Conservation (phyloP, 495 filamentous ascomycete species). For the Sabuloglossum arenarium region DNA sequence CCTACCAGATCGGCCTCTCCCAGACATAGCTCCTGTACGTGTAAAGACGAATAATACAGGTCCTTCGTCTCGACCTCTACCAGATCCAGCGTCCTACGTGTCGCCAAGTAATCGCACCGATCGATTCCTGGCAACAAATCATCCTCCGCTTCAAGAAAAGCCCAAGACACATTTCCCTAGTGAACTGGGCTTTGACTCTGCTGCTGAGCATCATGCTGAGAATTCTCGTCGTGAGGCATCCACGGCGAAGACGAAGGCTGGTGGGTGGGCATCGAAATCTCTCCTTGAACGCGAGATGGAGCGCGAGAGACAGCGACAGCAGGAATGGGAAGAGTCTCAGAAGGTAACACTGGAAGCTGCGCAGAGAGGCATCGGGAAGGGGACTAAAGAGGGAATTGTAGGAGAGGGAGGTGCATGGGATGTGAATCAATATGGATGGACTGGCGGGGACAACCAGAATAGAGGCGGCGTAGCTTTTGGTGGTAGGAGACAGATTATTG, state of each 20-base stretch:
- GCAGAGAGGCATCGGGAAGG: conserved; percentile 14
- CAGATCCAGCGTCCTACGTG: conserved; percentile 27
- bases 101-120: conserved; percentile 15
- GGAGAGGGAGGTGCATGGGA: conserved; percentile 50
- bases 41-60: conserved; percentile 15
- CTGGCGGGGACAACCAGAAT: conserved; percentile 73
- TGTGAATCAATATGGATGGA: conserved; percentile 71
- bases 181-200: conserved; percentile 25
- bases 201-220: conserved; percentile 46
- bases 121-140: conserved; percentile 30
- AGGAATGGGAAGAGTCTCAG: conserved; percentile 90
- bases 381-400: conserved; percentile 25
- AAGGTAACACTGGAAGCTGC: conserved; percentile 40
- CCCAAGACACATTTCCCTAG: conserved; percentile 33
- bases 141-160: conserved; percentile 23
- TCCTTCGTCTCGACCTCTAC: conserved; percentile 24
- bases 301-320: conserved; percentile 74
- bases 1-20: neutral
- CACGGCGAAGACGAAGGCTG: conserved; percentile 49
- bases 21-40: neutral
- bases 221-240: conserved; percentile 41
- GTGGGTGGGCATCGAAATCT: conserved; percentile 58
- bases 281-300: conserved; percentile 93
- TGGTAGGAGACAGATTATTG: conserved; percentile 62
- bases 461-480: conserved; percentile 46